Conservation (phyloP, 2,329 filamentous ascomycete species). For the Trichoderma atrobrunneum region DNA sequence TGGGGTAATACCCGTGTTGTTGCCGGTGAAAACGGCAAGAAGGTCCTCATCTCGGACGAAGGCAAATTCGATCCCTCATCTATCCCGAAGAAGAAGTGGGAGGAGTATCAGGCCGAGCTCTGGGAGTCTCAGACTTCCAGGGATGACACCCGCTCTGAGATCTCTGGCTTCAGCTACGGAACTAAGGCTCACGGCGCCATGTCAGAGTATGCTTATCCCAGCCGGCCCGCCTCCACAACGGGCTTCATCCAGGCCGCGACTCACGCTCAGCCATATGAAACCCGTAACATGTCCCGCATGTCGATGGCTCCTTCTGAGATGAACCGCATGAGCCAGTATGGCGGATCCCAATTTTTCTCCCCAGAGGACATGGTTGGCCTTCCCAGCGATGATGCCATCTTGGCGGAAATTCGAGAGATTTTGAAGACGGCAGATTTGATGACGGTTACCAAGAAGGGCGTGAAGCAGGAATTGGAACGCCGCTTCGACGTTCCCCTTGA, state of each 20-base stretch:
- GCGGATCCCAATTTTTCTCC: constrained; percentile 57
- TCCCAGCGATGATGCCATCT: constrained; percentile 82
- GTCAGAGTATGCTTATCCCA: constrained; percentile 68
- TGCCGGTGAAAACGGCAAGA: constrained; percentile 87
- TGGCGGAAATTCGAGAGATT: constrained; percentile 94
- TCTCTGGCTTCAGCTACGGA: constrained; percentile 91
- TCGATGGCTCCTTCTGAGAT: constrained; percentile 76
- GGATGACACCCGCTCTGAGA: constrained; percentile 76
- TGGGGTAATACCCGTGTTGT: constrained; percentile 99
- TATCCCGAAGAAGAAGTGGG: constrained; percentile 98
- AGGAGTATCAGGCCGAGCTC: constrained; percentile 96
- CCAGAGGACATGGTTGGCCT: constrained; percentile 70
- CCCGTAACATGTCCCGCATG: constrained; percentile 61
- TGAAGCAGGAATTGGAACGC: constrained; percentile 89
- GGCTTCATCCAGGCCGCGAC: constrained; percentile 42
- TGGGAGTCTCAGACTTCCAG: constrained; percentile 92
- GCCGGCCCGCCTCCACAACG: constrained; percentile 55
- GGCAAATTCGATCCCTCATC: constrained; percentile 93
- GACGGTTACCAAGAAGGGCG: constrained; percentile 97
- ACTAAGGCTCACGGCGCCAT: constrained; percentile 69
- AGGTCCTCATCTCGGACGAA: constrained; percentile 91
- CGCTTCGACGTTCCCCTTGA: constrained; percentile 86
- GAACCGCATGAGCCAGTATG: constrained; percentile 61
- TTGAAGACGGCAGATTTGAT: constrained; percentile 89
- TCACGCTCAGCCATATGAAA: constrained; percentile 53